Base-by-base conservation (phyloP, 768 basidiomycete genomes). In the Tulasnella sp. region DNA sequence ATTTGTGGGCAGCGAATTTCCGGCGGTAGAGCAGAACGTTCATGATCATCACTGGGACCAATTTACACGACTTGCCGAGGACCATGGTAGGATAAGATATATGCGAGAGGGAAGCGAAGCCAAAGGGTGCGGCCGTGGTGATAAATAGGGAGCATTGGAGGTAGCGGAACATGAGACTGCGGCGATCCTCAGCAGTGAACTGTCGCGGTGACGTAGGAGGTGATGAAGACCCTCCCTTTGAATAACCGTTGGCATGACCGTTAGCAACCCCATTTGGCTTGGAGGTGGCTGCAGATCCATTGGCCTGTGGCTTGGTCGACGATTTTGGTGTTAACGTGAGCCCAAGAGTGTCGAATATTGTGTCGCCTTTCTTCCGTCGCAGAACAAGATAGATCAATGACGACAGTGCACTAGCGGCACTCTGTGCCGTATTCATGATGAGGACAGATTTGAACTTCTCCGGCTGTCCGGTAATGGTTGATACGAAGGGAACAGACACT, bases 81-180 rank as follows among this genome's bases (percentile, higher is more conserved):
- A 98, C 93, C 87, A 97, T 94, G 41, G 94, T 91, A 49, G 96
- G 96, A 74, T 97, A 98, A 15, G 91, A 91, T 67, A 99, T 92
- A 72, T 94, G 89, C 23, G 88, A 82, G 40, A 98, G 83, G 4
- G 92, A 82, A 9, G 92, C 86, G 71, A 98, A 98, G 51, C 94
- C 93, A 67, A 98, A 94, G 2, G 94, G 96, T 19, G 91, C 86
- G 1, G 94, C 94, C 36, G 81, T 72, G 37, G 92, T 92, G 62
- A 96, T 88, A 69, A 91, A 84, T 21, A 85, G 66, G 21, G 93
- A 81, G 67, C 90, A 86, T 69, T 89, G 88, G 52, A 90, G 74
- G 70, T 89, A 91, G 37, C 78, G 71, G 19, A 81, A 70, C 48
- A 91, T 75, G n/a, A 89, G 78, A 1, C 48, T 43, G 32, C 31